Evolutionary conservation across 352 stramenopile species (phyloP).

Genomic region (Pythium aristosporum): DNA sequence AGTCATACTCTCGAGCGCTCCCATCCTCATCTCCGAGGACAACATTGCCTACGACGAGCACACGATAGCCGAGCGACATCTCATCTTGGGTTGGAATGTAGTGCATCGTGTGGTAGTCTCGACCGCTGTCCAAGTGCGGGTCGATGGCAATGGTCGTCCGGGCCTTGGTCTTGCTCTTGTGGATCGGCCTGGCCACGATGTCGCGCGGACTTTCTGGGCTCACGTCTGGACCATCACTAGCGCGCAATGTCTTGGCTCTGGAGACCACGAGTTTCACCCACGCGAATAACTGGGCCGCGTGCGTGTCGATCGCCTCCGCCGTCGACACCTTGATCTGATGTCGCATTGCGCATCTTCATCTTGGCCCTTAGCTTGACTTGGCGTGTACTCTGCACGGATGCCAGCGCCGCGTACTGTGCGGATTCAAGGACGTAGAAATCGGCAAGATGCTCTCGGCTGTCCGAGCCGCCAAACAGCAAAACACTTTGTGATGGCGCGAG

Average conservation of each 20-base stretch:
- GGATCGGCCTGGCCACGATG: background rate
- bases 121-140: conserved; percentile 25
- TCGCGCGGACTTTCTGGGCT: conserved; percentile 14
- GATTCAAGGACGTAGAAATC: conserved; percentile 63
- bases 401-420: conserved; percentile 23
- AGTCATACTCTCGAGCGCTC: conserved; percentile 47
- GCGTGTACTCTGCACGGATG: background rate
- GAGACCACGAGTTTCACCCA: conserved; percentile 59
- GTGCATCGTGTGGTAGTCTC: conserved; percentile 76
- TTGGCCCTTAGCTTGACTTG: conserved; percentile 16
- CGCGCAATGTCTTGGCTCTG: background rate
- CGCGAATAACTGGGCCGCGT: conserved; percentile 17
- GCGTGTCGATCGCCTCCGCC: background rate
- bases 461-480: conserved; percentile 61
- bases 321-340: background rate
- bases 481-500: conserved; percentile 44
- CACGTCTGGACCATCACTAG: conserved; percentile 12
- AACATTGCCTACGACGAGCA: conserved; percentile 68
- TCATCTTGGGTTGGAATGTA: conserved; percentile 50
- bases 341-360: conserved; percentile 3
- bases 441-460: conserved; percentile 55
- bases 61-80: conserved; percentile 41
- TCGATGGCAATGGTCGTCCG: too few relatives aligned
- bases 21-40: conserved; percentile 39
- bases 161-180: conserved; percentile 1